A percentile compares a stretch with the other conserved stretches of the same genome.
phyloP scores from a whole-genome alignment of 352 stramenopile genomes.

The Phytophthora megakarya region DNA sequence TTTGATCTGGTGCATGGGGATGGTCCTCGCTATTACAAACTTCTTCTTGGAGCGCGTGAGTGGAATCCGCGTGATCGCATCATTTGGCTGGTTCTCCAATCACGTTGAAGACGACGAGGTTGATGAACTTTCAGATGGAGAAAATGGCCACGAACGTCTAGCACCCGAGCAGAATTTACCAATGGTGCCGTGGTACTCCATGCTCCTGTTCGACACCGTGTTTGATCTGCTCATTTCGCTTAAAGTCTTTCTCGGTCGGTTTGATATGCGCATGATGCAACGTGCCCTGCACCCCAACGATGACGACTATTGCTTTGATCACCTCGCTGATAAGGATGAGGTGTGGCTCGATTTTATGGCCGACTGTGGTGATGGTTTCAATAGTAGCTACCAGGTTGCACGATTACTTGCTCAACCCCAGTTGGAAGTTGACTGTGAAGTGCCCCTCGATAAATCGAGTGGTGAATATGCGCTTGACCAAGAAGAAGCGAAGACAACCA shows the following conservation, averaged over 20 bases:
- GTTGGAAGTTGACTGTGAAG: constrained; percentile 75
- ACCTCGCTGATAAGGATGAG: constrained; percentile 75
- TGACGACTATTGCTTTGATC: constrained; percentile 83
- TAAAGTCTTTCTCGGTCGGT: constrained; percentile 92
- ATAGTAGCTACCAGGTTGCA: constrained; percentile 93
- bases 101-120: constrained; percentile 55
- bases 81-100: constrained; percentile 72
- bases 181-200: constrained; percentile 96
- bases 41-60: constrained; percentile 85
- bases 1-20: constrained; percentile 85
- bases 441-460: constrained; percentile 25
- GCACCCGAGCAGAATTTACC: constrained; percentile 75
- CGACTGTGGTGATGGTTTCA: constrained; percentile 93
- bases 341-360: constrained; percentile 96
- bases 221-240: constrained; percentile 93
- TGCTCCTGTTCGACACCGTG: constrained; percentile 90
- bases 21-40: constrained; percentile 82
- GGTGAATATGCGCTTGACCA: constrained; percentile 4
- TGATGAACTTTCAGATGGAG: constrained; percentile 40
- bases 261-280: constrained; percentile 92
- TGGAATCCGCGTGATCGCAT: constrained; percentile 76
- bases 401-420: constrained; percentile 89
- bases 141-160: constrained; percentile 63
- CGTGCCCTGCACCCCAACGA: constrained; percentile 76
- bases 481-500: constrained; percentile 34